Evolutionary conservation across 1,139 yeast species (phyloP), one percentile per base, ranked within the genome.

Genomic region (Nakaseomyces glabratus): DNA sequence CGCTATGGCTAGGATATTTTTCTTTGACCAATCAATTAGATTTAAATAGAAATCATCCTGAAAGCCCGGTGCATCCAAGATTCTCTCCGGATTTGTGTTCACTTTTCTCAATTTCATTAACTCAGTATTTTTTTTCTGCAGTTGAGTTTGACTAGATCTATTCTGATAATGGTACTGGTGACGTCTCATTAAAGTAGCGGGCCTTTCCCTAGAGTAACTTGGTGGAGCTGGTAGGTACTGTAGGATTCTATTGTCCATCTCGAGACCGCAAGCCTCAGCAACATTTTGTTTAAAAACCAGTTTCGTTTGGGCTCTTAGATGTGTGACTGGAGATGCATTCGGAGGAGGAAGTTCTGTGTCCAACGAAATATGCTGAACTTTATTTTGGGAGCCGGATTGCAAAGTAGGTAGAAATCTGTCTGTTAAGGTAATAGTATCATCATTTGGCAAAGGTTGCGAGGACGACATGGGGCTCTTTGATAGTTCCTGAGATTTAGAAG

Each of bases 51-150:
- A 93, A 61, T 90, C 98, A 57, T 90, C 96, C 23, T 81, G 72
- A 38, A 88, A 69, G 0, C 95, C 96, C 0, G 98, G 99, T 0
- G 98, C 98, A 61, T 90, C 99, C 32, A 90, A 67, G 1, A 90
- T 95, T 46, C 95, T 71, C 48, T 85, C 95, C 1, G 98, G 97
- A 11, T 86, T 85, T 0, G 85, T 75, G 10, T 94, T 86, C 29
- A 90, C 72, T 48, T 79, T 81, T 46, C 94, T 63, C 30, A 71
- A 57, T 47, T 71, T 61, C 12, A 62, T 55, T 12, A 62, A 46
- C 28, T 53, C 44, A 14, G 21, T 18, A 14, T 9, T 16, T 14
- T 31, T 22, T 29, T 21, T 36, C 33, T 30, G 35, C 36, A 18
- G 38, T 11, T 23, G 28, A 22, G 31, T 37, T 8, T 36, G 9